Base-by-base conservation (phyloP, 2,329 filamentous ascomycete species). In the Hawksworthiomyces lignivorus region DNA sequence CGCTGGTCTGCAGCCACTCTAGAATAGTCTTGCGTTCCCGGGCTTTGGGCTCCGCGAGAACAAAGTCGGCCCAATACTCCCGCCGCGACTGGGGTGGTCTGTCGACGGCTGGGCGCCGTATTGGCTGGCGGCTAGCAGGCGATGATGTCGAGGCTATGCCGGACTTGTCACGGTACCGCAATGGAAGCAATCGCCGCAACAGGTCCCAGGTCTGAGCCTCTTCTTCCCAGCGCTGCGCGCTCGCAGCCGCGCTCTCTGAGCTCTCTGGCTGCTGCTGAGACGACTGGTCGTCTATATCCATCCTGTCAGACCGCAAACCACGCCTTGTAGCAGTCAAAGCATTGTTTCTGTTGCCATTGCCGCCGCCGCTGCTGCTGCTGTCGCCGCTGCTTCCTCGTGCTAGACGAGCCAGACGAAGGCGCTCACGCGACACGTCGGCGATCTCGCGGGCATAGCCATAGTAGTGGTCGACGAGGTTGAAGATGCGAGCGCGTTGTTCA, bases 161-260 rank as follows among this genome's bases (percentile, higher is more conserved):
- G 50, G 59, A 51, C 27, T 42, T 44, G 41, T 65, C 62, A 45
- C 54, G 70, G 65, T 87, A 82, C 53, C 85, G 75, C 49, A 87
- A 62, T 10, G 82, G 79, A 39, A 95, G 72, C 47, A 94, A 69
- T 29, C 85, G 75, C 36, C 80, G 75, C 45, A 97, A 67, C 21
- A 97, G 70, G 56, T 94, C 82, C 92, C 92, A 98, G 0, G 88
- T 92, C 54, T 94, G 87, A 30, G 81, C 78, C 62, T 98, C 92
- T 49, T 84, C 74, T 60, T 94, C 80, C 72, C 87, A 83, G 43
- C 77, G 74, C 55, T 73, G 69, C 11, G 82, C 56, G 47, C 77
- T 72, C 40, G 70, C 54, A 48, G 56, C 36, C 5, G 20, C 28
- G 17, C 12, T 36, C 12, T 40, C 42, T 1, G 28, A 28, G 9